These are phyloP conservation scores for Penicillium robsamsonii DNA, from an alignment of 495 filamentous ascomycete genomes.

Conservation along the genomic window DNA sequence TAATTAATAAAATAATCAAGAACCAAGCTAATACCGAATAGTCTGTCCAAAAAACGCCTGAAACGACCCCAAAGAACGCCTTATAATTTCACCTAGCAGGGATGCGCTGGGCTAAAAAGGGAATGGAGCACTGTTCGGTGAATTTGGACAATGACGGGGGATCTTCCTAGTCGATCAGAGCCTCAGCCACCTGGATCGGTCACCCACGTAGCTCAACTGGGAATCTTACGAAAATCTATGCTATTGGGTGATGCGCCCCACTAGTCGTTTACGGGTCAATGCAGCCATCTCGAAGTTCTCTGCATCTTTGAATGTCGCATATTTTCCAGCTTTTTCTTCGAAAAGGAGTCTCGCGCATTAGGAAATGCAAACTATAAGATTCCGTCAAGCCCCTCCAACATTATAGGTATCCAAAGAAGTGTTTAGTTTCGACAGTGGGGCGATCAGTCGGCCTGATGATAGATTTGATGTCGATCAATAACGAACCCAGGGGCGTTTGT, in stretches of 20 bases:
- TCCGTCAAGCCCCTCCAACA: too few relatives aligned
- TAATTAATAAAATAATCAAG: background rate
- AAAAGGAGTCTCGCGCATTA: background rate
- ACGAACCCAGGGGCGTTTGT: background rate
- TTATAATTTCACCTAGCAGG: background rate
- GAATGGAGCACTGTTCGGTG: background rate
- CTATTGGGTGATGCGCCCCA: conserved; percentile 1
- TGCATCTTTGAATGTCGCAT: background rate
- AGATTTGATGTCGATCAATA: conserved; percentile 2
- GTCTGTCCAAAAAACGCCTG: background rate
- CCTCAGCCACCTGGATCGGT: conserved; percentile 9
- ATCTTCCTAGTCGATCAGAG: conserved; percentile 13
- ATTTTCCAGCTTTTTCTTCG: background rate
- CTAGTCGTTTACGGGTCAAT: background rate
- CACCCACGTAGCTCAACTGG: background rate
- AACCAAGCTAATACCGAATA: conserved; percentile 1
- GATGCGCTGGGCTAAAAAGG: background rate
- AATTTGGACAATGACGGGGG: conserved; percentile 43
- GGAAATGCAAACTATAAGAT: background rate
- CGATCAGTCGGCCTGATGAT: background rate
- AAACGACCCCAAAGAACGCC: conserved; percentile 2
- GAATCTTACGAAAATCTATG: background rate
- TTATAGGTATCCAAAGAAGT: background rate
- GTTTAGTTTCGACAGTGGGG: background rate
- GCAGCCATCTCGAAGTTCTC: background rate